Evolutionary conservation across 495 filamentous ascomycete species (phyloP).

Genomic region (Hypoxylon subgilvum): DNA sequence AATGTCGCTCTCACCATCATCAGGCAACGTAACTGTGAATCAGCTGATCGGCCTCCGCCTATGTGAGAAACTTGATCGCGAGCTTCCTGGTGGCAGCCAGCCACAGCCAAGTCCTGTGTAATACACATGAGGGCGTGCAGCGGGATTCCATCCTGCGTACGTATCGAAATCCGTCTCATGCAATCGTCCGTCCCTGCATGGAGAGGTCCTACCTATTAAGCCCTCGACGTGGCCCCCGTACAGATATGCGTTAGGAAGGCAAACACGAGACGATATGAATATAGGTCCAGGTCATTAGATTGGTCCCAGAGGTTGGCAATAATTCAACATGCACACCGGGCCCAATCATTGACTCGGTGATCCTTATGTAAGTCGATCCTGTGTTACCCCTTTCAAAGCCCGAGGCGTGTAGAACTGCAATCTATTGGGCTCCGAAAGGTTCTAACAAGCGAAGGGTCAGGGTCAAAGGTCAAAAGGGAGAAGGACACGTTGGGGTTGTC

Average conservation of each 20-base stretch:
- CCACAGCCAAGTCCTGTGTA: constrained; percentile 19
- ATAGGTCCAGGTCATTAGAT: constrained; percentile 9
- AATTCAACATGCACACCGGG: constrained; percentile 1
- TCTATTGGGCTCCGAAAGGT: constrained; percentile 14
- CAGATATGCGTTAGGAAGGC: constrained; percentile 19
- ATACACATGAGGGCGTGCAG: constrained; percentile 17
- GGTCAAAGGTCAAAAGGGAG: not conserved
- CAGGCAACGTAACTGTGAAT: constrained; percentile 29
- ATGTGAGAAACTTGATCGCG: constrained; percentile 11
- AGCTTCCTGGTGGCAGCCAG: no score
- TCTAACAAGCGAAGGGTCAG: constrained; percentile 4
- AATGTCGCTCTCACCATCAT: constrained; percentile 29
- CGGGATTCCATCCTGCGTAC: constrained; percentile 30
- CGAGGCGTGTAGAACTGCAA: constrained; percentile 1
- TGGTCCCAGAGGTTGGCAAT: constrained; percentile 16
- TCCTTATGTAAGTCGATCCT: not conserved
- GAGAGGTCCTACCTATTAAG: constrained; percentile 9
- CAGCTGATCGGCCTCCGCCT: constrained; percentile 37
- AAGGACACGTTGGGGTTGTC: constrained; percentile 9
- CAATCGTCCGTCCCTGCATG: constrained; percentile 36
- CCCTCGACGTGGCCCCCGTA: not conserved
- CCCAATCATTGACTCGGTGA: constrained; percentile 10
- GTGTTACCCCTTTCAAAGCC: constrained; percentile 13
- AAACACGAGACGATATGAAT: constrained; percentile 27
- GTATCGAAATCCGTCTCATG: constrained; percentile 31